Evolutionary conservation across 2,329 filamentous ascomycete genomes (phyloP).

Genomic region (Fusarium robinianum): DNA sequence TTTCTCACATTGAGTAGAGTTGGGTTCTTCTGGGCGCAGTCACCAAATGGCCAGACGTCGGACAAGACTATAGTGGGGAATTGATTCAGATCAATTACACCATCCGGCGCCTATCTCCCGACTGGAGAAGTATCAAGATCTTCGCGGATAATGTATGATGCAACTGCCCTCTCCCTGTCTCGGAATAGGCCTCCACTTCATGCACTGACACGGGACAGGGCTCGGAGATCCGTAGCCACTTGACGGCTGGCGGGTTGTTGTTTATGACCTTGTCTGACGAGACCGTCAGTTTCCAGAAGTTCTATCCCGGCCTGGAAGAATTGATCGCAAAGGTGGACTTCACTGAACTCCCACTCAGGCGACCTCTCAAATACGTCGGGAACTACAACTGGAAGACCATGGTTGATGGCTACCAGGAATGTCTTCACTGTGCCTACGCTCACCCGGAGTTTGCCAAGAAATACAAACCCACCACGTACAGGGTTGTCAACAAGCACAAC

Average conservation of each 20-base stretch:
- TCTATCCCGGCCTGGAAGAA: constrained; percentile 56
- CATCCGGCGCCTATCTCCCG: too few relatives aligned
- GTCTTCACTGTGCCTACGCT: constrained; percentile 62
- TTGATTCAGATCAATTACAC: constrained; percentile 21
- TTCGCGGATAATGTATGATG: too few relatives aligned
- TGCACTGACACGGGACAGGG: too few relatives aligned
- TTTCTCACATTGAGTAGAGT: constrained; percentile 6
- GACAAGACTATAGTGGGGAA: constrained; percentile 13
- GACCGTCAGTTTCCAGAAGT: constrained; percentile 56
- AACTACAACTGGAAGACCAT: constrained; percentile 51
- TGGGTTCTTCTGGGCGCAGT: constrained; percentile 22
- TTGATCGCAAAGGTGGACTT: constrained; percentile 57
- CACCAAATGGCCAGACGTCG: constrained; percentile 15
- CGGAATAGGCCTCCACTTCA: too few relatives aligned
- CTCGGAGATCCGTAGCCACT: constrained; percentile 19
- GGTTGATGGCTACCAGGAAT: constrained; percentile 46
- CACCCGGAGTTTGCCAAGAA: constrained; percentile 59
- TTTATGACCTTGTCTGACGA: constrained; percentile 54
- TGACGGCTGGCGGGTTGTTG: constrained; percentile 57
- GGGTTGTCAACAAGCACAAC: constrained; percentile 57
- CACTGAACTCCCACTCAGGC: constrained; percentile 55
- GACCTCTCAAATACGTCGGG: constrained; percentile 59
- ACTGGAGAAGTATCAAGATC: too few relatives aligned
- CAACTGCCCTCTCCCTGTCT: too few relatives aligned
- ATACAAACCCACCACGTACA: constrained; percentile 60